Evolutionary conservation across 1,284 basidiomycete genomes (phyloP), one percentile per base, ranked within the genome.

Genomic region (Volvariella volvacea): DNA sequence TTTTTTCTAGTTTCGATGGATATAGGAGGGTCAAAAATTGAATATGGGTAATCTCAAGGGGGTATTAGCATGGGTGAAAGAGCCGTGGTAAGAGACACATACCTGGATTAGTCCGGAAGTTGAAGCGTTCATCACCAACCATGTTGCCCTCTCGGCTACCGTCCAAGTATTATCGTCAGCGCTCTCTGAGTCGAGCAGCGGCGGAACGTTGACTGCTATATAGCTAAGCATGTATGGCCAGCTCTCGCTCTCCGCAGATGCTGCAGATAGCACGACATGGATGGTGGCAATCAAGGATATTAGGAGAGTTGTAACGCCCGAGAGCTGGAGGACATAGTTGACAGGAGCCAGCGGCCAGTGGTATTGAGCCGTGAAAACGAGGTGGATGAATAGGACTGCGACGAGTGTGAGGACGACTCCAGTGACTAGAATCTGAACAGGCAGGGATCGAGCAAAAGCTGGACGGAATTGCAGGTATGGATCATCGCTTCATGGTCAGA

Each of bases 201-300:
- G 83, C 1, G 92, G 92, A 2, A 96, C 82, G 41, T 83, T 76
- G 34, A 95, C 81, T 3, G 88, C 80, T 39, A 94, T 73, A 62
- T 97, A 99, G 50, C 86, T 87, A 43, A 98, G 81, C 84, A 93
- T 94, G 63, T 92, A 97, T 0, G 95, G 95, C 90, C 93, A 97
- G 25, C 66, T 65, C 52, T 78, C 72, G 50, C 86, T 90, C 51
- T 87, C 78, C 1, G 68, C 52, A 3, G 78, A 63, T 2, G 84
- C 71, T 2, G 75, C 67, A 0, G 72, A 60, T 4, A 96, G 72
- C 28, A 95, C 74, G 55, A 92, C 77, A 55, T 80, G 76, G 44
- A 92, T 67, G 1, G 85, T 88, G n/a, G 88, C 85, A 42, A 83
- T 74, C 45, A 86, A 74, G 16, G 83, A 83, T 22, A 86, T 74